Evolutionary conservation across 2,329 filamentous ascomycete genomes (phyloP), one percentile per base, ranked within the genome.

Genomic region (Botrytis fabae): DNA sequence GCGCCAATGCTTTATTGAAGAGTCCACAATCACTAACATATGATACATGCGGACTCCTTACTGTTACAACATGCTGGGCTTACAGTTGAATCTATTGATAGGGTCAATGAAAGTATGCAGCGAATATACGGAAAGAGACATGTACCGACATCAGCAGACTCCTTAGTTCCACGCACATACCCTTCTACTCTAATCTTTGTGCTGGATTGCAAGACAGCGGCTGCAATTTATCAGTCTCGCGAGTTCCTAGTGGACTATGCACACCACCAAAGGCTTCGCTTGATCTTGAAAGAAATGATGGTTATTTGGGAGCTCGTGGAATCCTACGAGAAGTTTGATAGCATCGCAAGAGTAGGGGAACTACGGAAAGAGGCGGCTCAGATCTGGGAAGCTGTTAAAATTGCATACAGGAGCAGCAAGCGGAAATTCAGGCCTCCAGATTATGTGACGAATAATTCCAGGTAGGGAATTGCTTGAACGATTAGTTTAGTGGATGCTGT

Each of bases 41-140:
- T 4, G 18, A 28, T 28, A 18, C n/a, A 57, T n/a, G 51, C 54
- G 7, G 25, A 4, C 22, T 61, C 28, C 4, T 9, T 62, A 1
- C 38, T 62, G 14, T 35, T 5, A 7, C 22, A 62, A 14, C 6
- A 62, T 16, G 60, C 25, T n/a, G 32, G 25, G 0, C 60, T 62
- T 42, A 1, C 38, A 28, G 4, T 16, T 6, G 7, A 16, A 16
- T 7, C 22, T 2, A 40, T 2, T n/a, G 32, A n/a, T 5, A 22
- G 60, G 0, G 14, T 62, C 25, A 28, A 16, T 42, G 60, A 40
- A 42, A 62, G 60, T 4, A 42, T 62, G 35, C 35, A 62, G 1
- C 35, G 60, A 62, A 62, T 62, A 62, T 62, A 62, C 8, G 60
- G 60, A 7, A 38, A 62, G 25, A 35, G 60, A 62, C 32, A 62